Percentiles rank a stretch among this genome's conserved stretches.
Evolutionary conservation across 192 early-diverging fungal species (phyloP).

Genomic region (Rhizophlyctis rosea): DNA sequence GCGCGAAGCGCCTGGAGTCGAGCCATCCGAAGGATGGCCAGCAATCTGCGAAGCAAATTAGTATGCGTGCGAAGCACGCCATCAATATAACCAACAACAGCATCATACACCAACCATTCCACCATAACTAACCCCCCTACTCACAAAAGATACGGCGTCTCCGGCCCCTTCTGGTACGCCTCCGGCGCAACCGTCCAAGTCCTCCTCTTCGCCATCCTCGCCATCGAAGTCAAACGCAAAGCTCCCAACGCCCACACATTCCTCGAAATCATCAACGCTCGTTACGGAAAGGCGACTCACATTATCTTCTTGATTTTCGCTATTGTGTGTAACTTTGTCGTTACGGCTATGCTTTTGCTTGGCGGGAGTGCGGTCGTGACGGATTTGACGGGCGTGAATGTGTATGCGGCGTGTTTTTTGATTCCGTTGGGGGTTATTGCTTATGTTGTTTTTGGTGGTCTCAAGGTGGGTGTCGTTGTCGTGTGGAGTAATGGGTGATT

Average conservation of each 20-base stretch:
- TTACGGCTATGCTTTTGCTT: slow-evolving; percentile 70
- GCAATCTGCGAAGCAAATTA: too few relatives aligned
- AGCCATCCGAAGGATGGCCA: too few relatives aligned
- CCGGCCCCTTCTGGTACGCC: slow-evolving; percentile 62
- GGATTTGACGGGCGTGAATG: slow-evolving; percentile 64
- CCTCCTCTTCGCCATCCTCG: slow-evolving; percentile 66
- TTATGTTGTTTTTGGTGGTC: slow-evolving; percentile 65
- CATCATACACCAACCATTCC: too few relatives aligned
- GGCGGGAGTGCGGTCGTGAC: slow-evolving; percentile 69
- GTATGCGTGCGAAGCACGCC: too few relatives aligned
- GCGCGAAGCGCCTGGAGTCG: too few relatives aligned
- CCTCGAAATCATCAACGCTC: slow-evolving; percentile 62
- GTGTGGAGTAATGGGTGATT: too few relatives aligned
- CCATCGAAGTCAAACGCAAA: slow-evolving; percentile 69
- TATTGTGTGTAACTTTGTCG: slow-evolving; percentile 47
- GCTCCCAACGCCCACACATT: slow-evolving; percentile 76
- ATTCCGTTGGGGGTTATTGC: slow-evolving; percentile 66
- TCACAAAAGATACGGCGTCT: slow-evolving; percentile 54
- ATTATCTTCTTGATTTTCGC: slow-evolving; percentile 51
- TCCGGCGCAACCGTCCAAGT: slow-evolving; percentile 69
- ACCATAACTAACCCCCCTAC: slow-evolving; percentile 44
- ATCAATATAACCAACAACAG: too few relatives aligned
- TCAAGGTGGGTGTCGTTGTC: slow-evolving; percentile 38
- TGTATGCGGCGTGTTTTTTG: slow-evolving; percentile 57
- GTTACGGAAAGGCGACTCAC: slow-evolving; percentile 64